Conservation (phyloP, 352 stramenopile genomes). For the Phytophthora agathidicida region DNA sequence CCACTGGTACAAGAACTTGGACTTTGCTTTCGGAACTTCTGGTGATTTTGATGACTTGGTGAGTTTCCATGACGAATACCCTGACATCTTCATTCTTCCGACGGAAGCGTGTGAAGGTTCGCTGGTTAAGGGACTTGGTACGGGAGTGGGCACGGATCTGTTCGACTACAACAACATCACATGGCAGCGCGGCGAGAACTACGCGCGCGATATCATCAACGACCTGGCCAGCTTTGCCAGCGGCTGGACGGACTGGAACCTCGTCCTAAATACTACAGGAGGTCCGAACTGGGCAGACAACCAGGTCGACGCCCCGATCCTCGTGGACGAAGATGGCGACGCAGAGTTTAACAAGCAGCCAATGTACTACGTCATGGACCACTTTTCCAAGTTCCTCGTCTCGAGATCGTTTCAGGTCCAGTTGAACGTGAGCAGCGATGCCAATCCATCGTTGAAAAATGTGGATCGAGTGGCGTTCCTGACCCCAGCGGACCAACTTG, state of each 20-base stretch:
- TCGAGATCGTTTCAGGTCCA: too few relatives aligned
- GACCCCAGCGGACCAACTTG: too few relatives aligned
- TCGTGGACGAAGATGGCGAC: constrained; percentile 57
- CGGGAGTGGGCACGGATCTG: constrained; percentile 37
- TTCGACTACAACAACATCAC: constrained; percentile 27
- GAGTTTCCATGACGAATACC: constrained; percentile 49
- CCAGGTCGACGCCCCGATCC: constrained; percentile 73
- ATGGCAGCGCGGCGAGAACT: constrained; percentile 58
- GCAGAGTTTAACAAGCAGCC: constrained; percentile 77
- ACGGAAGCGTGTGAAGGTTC: constrained; percentile 73
- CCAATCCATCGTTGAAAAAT: constrained; percentile 33
- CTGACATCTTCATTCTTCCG: constrained; percentile 78
- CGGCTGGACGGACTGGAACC: constrained; percentile 90
- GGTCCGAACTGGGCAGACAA: constrained; percentile 82
- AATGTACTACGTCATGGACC: constrained; percentile 78
- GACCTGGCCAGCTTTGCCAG: constrained; percentile 73
- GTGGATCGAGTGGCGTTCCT: constrained; percentile 44
- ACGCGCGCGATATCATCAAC: constrained; percentile 85
- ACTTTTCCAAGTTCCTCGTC: constrained; percentile 69
- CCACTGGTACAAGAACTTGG: constrained; percentile 75
- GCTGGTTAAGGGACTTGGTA: constrained; percentile 38
- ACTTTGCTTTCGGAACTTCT: constrained; percentile 32
- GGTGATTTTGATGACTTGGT: constrained; percentile 50
- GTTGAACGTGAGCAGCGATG: constrained; percentile 35
- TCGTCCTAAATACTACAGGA: constrained; percentile 64